phyloP scores from a whole-genome alignment of 805 yeast genomes.

The Henningerozyma blattae region DNA sequence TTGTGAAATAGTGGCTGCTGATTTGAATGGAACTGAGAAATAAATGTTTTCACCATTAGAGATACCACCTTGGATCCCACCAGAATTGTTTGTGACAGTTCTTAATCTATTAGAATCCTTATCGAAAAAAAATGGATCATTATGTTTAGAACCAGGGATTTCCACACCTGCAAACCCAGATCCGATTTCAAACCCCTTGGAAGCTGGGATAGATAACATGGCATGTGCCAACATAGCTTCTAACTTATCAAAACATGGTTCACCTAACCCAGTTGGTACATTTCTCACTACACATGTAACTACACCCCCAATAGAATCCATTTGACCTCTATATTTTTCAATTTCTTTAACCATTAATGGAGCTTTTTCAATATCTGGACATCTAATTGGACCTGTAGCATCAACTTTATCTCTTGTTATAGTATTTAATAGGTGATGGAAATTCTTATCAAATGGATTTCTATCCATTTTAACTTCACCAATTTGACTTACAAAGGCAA shows the following conservation, averaged over 20 bases:
- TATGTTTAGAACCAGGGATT: slow-evolving; percentile 88
- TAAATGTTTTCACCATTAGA: slow-evolving; percentile 91
- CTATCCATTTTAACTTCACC: slow-evolving; percentile 73
- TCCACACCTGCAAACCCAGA: slow-evolving; percentile 87
- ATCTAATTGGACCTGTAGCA: slow-evolving; percentile 78
- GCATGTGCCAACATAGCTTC: slow-evolving; percentile 96
- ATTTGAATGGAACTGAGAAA: slow-evolving; percentile 92
- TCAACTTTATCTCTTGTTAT: slow-evolving; percentile 86
- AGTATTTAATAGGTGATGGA: slow-evolving; percentile 54
- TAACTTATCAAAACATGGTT: slow-evolving; percentile 92
- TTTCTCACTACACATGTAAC: slow-evolving; percentile 96
- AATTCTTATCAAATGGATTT: slow-evolving; percentile 50
- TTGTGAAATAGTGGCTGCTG: slow-evolving; percentile 94
- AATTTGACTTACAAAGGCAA: slow-evolving; percentile 91
- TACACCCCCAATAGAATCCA: slow-evolving; percentile 95
- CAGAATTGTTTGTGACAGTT: slow-evolving; percentile 84
- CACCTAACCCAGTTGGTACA: slow-evolving; percentile 92
- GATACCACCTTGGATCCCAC: slow-evolving; percentile 98
- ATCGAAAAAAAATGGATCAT: slow-evolving; percentile 69
- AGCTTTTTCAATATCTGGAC: slow-evolving; percentile 68
- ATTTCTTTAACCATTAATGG: slow-evolving; percentile 78
- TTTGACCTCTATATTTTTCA: slow-evolving; percentile 70
- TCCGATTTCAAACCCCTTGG: slow-evolving; percentile 96
- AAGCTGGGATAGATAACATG: slow-evolving; percentile 94
- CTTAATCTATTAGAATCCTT: slow-evolving; percentile 52